A percentile compares a stretch with the other conserved stretches of the same genome.
These are phyloP conservation scores for Tetrapisispora taiwanensis DNA, from an alignment of 805 yeast species.

Conservation along the genomic window DNA sequence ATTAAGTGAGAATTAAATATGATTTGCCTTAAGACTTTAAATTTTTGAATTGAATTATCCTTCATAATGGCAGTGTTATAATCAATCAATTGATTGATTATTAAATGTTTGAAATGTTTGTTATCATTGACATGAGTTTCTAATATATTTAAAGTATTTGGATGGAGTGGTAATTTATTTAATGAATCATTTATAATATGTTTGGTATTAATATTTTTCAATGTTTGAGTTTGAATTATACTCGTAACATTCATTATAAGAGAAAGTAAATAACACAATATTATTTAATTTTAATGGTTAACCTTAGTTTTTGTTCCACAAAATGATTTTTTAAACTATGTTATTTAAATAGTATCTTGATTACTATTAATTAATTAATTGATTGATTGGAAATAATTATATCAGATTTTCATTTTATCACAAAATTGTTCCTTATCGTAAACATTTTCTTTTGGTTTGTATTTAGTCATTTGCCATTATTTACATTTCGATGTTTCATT, in stretches of 20 bases:
- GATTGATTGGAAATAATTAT: too few relatives aligned
- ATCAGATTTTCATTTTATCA: too few relatives aligned
- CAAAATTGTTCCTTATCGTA: too few relatives aligned
- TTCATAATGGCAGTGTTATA: not conserved
- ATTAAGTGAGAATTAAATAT: conserved; percentile 1
- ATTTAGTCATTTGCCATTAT: too few relatives aligned
- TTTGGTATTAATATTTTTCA: not conserved
- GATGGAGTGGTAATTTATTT: not conserved
- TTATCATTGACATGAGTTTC: not conserved
- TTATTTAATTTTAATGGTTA: too few relatives aligned
- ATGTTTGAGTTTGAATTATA: not conserved
- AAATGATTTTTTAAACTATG: too few relatives aligned
- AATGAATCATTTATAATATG: not conserved
- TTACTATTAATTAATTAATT: too few relatives aligned
- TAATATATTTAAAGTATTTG: not conserved
- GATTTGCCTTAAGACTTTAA: not conserved
- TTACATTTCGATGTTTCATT: too few relatives aligned
- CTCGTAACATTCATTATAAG: not conserved
- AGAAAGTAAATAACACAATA: too few relatives aligned
- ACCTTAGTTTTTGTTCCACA: too few relatives aligned
- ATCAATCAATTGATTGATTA: not conserved
- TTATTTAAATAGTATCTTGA: too few relatives aligned
- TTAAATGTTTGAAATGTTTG: not conserved
- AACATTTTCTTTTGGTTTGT: too few relatives aligned
- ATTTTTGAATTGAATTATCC: not conserved